Base-by-base conservation (phyloP, 2,329 filamentous ascomycete species). In the Aspergillus caelatus region DNA sequence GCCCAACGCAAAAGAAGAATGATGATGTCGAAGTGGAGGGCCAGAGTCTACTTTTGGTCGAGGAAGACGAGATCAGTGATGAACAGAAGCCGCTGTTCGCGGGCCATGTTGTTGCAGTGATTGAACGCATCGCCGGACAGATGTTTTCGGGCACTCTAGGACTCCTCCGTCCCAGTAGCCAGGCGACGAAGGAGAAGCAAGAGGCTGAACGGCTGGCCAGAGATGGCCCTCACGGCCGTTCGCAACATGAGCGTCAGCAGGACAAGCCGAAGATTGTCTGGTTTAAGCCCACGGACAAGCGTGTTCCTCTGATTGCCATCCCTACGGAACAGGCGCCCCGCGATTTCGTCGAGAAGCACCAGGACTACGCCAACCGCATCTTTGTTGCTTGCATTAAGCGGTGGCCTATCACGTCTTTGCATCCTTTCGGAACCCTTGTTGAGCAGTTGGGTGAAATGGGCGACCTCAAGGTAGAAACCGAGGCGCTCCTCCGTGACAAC, bases 241-340 rank as follows among this genome's bases (percentile, higher is more conserved):
- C 89, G 59, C 89, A 95, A 68, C 92, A 94, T 65, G 89, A 91
- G 68, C 92, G 94, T 60, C 88, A 92, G 67, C 93, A 96, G 77
- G 95, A 99, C 68, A 97, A 97, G 82, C 95, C 95, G 67, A 99
- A 99, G 88, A 99, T 99, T 80, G 95, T 99, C 48, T 99, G 95
- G 95, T 99, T 99, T 84, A 99, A 99, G 85, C 95, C 95, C 63
- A 99, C 95, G 1, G 95, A 99, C 81, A 98, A 99, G 87, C 93
- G 95, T 75, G 95, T 99, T 55, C 95, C 95, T 57, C 85, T 99
- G 69, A 99, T 99, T 78, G 95, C 95, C 60, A 99, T 99, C 68
- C 95, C 95, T 1, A 99, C 95, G 3, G 95, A 99, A 79, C 95
- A 99, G 81, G 95, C 95, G 10, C 95, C 95, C 23, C 91, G 93